Evolutionary conservation across 1,139 yeast species (phyloP).

Genomic region (Protomyces lactucae-debilis): DNA sequence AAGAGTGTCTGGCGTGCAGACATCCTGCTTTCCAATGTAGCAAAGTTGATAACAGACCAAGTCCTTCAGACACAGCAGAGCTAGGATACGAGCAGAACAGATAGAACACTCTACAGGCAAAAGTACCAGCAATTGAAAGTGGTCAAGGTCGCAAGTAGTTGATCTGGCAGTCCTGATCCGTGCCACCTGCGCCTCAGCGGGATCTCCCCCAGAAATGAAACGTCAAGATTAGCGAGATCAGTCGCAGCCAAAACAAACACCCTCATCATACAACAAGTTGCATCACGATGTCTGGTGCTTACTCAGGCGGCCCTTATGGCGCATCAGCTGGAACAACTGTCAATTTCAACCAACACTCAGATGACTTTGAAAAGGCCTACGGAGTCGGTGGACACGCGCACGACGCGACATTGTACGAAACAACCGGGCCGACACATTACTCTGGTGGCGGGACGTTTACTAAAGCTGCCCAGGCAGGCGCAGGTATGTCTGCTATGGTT

Average conservation of each 20-base stretch:
- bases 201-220: no score
- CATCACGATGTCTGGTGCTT: neutral
- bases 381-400: neutral
- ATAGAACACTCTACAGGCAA: no score
- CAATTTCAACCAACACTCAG: neutral
- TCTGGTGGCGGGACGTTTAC: neutral
- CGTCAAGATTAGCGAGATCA: no score
- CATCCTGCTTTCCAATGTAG: neutral
- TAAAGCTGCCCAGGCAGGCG: neutral
- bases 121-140: no score
- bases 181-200: no score
- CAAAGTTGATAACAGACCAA: no score
- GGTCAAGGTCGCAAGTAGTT: no score
- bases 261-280: no score
- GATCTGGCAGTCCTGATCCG: no score
- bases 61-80: no score
- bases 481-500: neutral
- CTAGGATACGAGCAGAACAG: no score
- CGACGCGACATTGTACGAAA: neutral
- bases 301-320: neutral
- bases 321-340: neutral
- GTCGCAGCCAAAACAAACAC: no score
- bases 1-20: conserved; percentile 51
- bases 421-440: neutral
- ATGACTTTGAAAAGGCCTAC: neutral